Evolutionary conservation across 1,139 yeast species (phyloP), one percentile per base, ranked within the genome.

Genomic region (Diutina mesorugosa): DNA sequence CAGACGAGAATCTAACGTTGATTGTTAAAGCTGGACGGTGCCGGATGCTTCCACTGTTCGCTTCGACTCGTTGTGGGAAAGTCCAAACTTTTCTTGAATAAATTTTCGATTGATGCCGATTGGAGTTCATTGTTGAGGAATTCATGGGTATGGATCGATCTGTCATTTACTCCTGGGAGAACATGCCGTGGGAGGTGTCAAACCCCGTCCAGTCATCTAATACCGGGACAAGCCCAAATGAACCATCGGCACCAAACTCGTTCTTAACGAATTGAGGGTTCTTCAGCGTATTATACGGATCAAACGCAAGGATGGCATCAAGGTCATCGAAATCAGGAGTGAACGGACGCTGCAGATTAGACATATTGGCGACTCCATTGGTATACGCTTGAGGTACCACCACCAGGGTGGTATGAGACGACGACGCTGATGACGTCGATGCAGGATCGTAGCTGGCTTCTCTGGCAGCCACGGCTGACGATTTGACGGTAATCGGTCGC

Each of bases 231-330:
- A 83, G 69, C 0, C 87, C 89, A 54, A 83, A 67, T 0, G 88
- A 83, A 0, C 87, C 87, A 69, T 83, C 89, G 14, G 86, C 86
- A 12, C 83, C 86, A 67, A 83, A 83, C 60, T 81, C 86, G 60
- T 73, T 73, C 61, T 75, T 67, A 66, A 76, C 66, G 62, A 68
- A 60, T 69, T 28, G 38, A n/a, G 35, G 35, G 21, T 26, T 30
- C n/a, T 47, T 47, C 47, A 16, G 47, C 8, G 47, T 18, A 16
- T 45, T 45, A 61, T 71, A 75, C 5, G 79, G 79, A 60, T 76
- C 79, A 61, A 74, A 74, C 56, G 69, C 68, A 28, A 76, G 64
- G 3, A 74, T 62, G 30, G 63, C 56, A 8, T 50, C 53, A 14
- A 50, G 32, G 10, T 50, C 53, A 10, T 50, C 53, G n/a, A 32